Base-by-base conservation (phyloP, 140 eudicot genomes). In the Bidens hawaiensis region DNA sequence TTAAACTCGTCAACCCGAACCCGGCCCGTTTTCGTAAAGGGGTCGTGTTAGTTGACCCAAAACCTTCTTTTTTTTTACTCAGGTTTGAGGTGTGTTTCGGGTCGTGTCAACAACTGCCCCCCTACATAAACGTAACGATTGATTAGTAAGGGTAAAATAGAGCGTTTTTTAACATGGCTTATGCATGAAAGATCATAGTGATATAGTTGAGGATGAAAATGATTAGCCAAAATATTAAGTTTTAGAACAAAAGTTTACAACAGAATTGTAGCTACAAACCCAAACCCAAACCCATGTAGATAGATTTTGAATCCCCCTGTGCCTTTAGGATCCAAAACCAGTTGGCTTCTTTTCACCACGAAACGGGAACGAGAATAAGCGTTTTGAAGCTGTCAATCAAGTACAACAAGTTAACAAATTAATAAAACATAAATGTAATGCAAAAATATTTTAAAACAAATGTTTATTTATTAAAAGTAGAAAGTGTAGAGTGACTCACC, bases 401-500 rank as follows among this genome's bases (percentile, higher is more conserved):
- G 43, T 3, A 36, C 43, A 36, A 36, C 43, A 36, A 36, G 12
- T 36, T 36, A 36, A 36, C 12, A n/a, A n/a, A n/a, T n/a, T 30
- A 9, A 34, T 8, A 34, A 34, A 34, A 10, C 42, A n/a, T n/a
- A n/a, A n/a, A n/a, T n/a, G n/a, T n/a, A n/a, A n/a, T n/a, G n/a
- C n/a, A n/a, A n/a, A n/a, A n/a, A n/a, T n/a, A n/a, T n/a, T n/a
- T n/a, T n/a, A 34, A 34, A 14, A n/a, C n/a, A n/a, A n/a, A n/a
- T n/a, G n/a, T 36, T 36, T 36, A 36, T 9, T 36, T 36, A 30
- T 30, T 30, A 36, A 8, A 36, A 36, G n/a, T 36, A 36, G 43
- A n/a, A n/a, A n/a, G n/a, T 13, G 23, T 45, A 45, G 51, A 45
- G 22, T 45, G 51, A 72, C 95, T 79, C 73, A 90, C 97, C 79